Evolutionary conservation across 225 moss, liverwort and hornwort genomes (phyloP), one percentile per base, ranked within the genome.

Genomic region (Straminergon stramineum): DNA sequence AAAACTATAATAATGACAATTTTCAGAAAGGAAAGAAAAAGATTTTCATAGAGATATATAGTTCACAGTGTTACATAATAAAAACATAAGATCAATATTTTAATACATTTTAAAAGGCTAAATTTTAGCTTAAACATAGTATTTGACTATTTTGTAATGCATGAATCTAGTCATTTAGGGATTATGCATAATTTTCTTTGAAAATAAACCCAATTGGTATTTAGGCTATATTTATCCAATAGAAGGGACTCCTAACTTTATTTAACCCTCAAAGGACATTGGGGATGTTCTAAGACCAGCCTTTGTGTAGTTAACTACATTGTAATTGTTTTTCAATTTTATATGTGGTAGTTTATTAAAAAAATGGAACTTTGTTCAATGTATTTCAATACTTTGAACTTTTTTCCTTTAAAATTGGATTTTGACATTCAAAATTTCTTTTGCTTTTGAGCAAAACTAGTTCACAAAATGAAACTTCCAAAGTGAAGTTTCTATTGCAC

Each of bases 201-300:
- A 68, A n/a, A 7, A 69, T n/a, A 12, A 68, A 37, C 0, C n/a
- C 12, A 6, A 17, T 48, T 11, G 3, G 10, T 31, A 48, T 31
- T 75, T 75, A 2, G 11, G 0, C 11, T 31, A 6, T 17, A 0
- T 17, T 75, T 31, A 48, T 48, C 11, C 11, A 75, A 18, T 45
- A 2, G 18, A 74, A 74, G 17, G 17, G 4, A 15, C 5, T 71
- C 5, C 8, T 26, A 20, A 70, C 14, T 71, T 8, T 26, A 15
- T 41, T 71, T 39, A 23, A 23, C 3, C 43, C 15, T 71, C 0
- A 0, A 73, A 73, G 27, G 43, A 73, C 15, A 5, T 0, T 0
- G 0, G 1, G 6, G 27, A 43, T 28, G 10, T 10, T 17, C 45
- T 45, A 3, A 0, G 1, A 43, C 10, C 10, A 2, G 48, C 48